Evolutionary conservation across 768 basidiomycete genomes (phyloP).

Genomic region (Suillus bovinus): DNA sequence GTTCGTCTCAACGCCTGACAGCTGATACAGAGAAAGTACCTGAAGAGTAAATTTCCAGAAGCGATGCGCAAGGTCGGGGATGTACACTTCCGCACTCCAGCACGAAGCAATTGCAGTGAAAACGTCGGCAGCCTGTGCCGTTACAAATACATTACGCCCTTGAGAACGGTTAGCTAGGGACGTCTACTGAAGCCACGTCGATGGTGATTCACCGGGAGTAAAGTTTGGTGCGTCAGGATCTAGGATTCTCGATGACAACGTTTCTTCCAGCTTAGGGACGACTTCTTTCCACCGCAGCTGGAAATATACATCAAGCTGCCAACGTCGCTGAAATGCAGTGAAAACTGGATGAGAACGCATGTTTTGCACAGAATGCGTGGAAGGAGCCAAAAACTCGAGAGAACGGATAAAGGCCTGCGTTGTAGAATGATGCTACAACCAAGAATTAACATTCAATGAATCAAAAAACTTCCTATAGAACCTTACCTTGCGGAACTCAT

Average conservation of each 20-base stretch:
- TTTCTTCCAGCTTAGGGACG: conserved; percentile 71
- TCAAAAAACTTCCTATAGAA: not conserved
- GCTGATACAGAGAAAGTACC: conserved; percentile 40
- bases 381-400: conserved; percentile 82
- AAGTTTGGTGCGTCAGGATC: conserved; percentile 33
- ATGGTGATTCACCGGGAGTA: conserved; percentile 40
- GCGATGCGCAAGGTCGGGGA: conserved; percentile 76
- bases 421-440: conserved; percentile 74
- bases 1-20: conserved; percentile 4
- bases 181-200: not conserved
- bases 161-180: conserved; percentile 8
- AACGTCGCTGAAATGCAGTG: conserved; percentile 73
- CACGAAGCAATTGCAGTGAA: conserved; percentile 76
- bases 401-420: conserved; percentile 81
- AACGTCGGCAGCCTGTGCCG: conserved; percentile 62
- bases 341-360: conserved; percentile 78
- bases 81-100: conserved; percentile 86
- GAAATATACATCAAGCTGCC: conserved; percentile 97
- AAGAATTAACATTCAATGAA: conserved; percentile 6
- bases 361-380: conserved; percentile 61
- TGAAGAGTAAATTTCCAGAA: conserved; percentile 95
- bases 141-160: conserved; percentile 45
- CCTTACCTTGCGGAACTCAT: conserved; percentile 81
- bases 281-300: conserved; percentile 98
- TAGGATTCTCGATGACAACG: conserved; percentile 45